Conservation (phyloP, 2,329 filamentous ascomycete species). For the Cadophora sp. region DNA sequence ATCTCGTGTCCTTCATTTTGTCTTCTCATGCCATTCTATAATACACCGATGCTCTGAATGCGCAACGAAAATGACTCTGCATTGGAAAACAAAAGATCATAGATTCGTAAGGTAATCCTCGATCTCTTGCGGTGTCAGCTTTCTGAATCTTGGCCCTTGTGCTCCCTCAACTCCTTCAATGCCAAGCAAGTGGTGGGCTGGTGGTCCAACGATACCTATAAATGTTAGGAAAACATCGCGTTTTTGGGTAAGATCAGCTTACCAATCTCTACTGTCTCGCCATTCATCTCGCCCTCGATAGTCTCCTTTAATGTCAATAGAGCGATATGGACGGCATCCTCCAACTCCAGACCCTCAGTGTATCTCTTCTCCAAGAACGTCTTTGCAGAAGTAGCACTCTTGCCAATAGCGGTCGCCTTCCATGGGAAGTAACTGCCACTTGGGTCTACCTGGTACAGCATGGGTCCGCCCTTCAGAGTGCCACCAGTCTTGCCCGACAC, state of each 20-base stretch:
- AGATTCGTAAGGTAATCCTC: slow-evolving; percentile 99
- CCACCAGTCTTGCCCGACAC: slow-evolving; percentile 88
- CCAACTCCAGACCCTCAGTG: slow-evolving; percentile 93
- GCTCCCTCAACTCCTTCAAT: slow-evolving; percentile 89
- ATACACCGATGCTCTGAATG: slow-evolving; percentile 44
- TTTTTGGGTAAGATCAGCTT: slow-evolving; percentile 34
- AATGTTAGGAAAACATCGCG: slow-evolving; percentile 33
- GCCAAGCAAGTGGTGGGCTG: slow-evolving; percentile 90
- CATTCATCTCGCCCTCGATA: slow-evolving; percentile 99
- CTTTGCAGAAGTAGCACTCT: slow-evolving; percentile 97
- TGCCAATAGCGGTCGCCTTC: slow-evolving; percentile 99
- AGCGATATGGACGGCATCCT: slow-evolving; percentile 98
- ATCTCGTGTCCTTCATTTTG: slow-evolving; percentile 42
- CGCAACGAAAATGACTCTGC: slow-evolving; percentile 32
- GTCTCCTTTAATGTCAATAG: slow-evolving; percentile 98
- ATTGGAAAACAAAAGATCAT: slow-evolving; percentile 51
- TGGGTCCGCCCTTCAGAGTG: slow-evolving; percentile 93
- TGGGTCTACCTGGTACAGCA: slow-evolving; percentile 99
- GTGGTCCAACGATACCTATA: slow-evolving; percentile 90
- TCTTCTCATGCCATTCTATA: slow-evolving; percentile 45
- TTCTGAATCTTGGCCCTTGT: slow-evolving; percentile 86
- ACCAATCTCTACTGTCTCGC: slow-evolving; percentile 98
- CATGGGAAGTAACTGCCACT: slow-evolving; percentile 98
- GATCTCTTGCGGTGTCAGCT: slow-evolving; percentile 96
- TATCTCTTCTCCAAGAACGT: slow-evolving; percentile 99